A percentile compares a stretch with the other conserved stretches of the same genome.
Evolutionary conservation across 1,139 yeast genomes (phyloP).

Genomic region (Hansenula lynferdii): DNA sequence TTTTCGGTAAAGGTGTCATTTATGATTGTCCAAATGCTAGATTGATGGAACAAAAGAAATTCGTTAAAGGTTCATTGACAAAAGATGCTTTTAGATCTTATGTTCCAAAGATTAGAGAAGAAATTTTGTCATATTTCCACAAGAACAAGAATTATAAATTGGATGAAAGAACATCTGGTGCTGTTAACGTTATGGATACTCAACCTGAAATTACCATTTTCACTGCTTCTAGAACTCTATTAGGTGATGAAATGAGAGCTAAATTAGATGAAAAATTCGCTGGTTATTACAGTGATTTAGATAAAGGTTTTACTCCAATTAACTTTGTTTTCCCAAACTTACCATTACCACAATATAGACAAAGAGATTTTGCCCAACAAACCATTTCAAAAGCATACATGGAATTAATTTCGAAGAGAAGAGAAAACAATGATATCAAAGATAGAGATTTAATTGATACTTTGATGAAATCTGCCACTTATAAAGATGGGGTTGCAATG

Average conservation of each 20-base stretch:
- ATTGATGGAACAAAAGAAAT: conserved; percentile 97
- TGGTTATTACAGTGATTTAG: conserved; percentile 80
- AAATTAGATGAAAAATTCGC: conserved; percentile 85
- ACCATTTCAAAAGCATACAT: conserved; percentile 77
- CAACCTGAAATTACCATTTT: conserved; percentile 96
- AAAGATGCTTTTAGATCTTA: conserved; percentile 78
- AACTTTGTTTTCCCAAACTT: conserved; percentile 93
- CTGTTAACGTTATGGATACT: conserved; percentile 67
- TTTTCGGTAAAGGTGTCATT: conserved; percentile 94
- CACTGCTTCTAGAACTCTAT: conserved; percentile 87
- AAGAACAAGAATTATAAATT: conserved; percentile 39
- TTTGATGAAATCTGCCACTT: conserved; percentile 73
- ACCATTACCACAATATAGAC: conserved; percentile 82
- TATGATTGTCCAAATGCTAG: conserved; percentile 94
- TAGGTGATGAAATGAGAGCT: conserved; percentile 88
- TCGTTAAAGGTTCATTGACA: conserved; percentile 86
- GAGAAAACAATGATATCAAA: conserved; percentile 68
- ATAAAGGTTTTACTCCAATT: conserved; percentile 94
- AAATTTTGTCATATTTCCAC: conserved; percentile 61
- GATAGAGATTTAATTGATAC: conserved; percentile 89
- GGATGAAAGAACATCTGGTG: conserved; percentile 38
- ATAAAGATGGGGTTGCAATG: conserved; percentile 92
- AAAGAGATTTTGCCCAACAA: conserved; percentile 84
- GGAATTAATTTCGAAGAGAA: conserved; percentile 70
- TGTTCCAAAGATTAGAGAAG: conserved; percentile 86